Evolutionary conservation across 495 filamentous ascomycete genomes (phyloP).

Genomic region (Penicillium robsamsonii): DNA sequence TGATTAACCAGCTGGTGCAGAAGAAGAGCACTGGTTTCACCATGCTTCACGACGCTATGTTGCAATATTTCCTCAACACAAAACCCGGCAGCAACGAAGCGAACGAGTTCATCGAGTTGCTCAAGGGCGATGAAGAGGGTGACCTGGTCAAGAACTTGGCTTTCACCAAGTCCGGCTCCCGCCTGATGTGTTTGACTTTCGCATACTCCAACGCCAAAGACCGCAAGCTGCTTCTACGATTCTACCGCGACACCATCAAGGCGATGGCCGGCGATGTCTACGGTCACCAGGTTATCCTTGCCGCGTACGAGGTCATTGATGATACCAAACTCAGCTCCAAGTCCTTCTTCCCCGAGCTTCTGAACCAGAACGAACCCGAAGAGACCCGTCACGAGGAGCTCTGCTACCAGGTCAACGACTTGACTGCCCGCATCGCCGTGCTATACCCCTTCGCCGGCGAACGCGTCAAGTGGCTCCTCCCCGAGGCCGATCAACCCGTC

Average conservation of each 20-base stretch:
- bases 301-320: constrained; percentile 87
- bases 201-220: constrained; percentile 89
- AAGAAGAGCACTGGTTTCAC: constrained; percentile 96
- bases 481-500: constrained; percentile 58
- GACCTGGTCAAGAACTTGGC: constrained; percentile 91
- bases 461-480: constrained; percentile 66
- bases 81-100: constrained; percentile 73
- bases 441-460: constrained; percentile 80
- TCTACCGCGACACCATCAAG: constrained; percentile 81
- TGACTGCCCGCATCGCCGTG: constrained; percentile 71
- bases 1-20: constrained; percentile 87
- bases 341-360: constrained; percentile 75
- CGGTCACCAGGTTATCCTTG: constrained; percentile 76
- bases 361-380: constrained; percentile 62
- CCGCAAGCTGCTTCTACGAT: constrained; percentile 80
- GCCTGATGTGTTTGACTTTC: constrained; percentile 74
- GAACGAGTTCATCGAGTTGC: constrained; percentile 81
- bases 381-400: constrained; percentile 60
- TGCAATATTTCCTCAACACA: constrained; percentile 86
- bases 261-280: constrained; percentile 74
- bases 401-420: constrained; percentile 59
- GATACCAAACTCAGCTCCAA: constrained; percentile 89
- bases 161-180: constrained; percentile 85
- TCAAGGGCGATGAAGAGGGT: constrained; percentile 86
- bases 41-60: constrained; percentile 95